Conservation (phyloP, 2,329 filamentous ascomycete genomes). For the Fusarium sp. region DNA sequence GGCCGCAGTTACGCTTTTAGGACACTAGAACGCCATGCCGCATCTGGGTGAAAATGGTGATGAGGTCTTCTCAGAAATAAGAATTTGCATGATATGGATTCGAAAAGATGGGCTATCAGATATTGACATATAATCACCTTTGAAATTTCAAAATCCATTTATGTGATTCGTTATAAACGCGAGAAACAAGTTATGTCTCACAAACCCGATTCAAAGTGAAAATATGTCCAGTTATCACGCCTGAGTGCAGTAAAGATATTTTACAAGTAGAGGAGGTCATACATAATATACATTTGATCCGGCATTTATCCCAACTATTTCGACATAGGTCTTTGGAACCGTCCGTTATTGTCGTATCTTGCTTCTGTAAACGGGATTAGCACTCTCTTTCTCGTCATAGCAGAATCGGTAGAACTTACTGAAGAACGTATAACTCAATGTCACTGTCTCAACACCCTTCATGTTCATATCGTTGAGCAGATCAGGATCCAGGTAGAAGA, state of each 20-base stretch:
- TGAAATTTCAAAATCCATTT: too few species aligned
- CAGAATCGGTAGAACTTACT: slow-evolving; percentile 70
- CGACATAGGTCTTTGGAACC: slow-evolving; percentile 55
- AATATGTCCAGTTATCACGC: not conserved
- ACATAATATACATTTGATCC: slow-evolving; percentile 37
- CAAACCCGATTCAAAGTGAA: not conserved
- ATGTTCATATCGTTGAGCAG: slow-evolving; percentile 92
- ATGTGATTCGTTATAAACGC: not conserved
- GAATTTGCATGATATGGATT: slow-evolving; percentile 5
- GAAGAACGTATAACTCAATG: slow-evolving; percentile 97
- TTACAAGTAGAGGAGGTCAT: slow-evolving; percentile 38
- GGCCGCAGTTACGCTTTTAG: slow-evolving; percentile 22
- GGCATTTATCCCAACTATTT: slow-evolving; percentile 38
- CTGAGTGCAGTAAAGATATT: slow-evolving; percentile 23
- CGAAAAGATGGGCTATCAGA: not conserved
- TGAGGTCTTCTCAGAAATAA: not conserved
- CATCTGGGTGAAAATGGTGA: not conserved
- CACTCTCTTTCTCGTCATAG: not conserved
- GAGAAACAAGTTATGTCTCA: not conserved
- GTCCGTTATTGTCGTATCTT: slow-evolving; percentile 60
- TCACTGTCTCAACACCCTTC: slow-evolving; percentile 94
- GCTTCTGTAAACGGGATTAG: slow-evolving; percentile 58
- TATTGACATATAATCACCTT: not conserved
- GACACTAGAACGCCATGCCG: not conserved
- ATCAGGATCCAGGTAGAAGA: slow-evolving; percentile 98